Percentiles rank a stretch among this genome's conserved stretches.
Evolutionary conservation across 1,284 basidiomycete genomes (phyloP).

Genomic region (Ceratobasidium theobromae): DNA sequence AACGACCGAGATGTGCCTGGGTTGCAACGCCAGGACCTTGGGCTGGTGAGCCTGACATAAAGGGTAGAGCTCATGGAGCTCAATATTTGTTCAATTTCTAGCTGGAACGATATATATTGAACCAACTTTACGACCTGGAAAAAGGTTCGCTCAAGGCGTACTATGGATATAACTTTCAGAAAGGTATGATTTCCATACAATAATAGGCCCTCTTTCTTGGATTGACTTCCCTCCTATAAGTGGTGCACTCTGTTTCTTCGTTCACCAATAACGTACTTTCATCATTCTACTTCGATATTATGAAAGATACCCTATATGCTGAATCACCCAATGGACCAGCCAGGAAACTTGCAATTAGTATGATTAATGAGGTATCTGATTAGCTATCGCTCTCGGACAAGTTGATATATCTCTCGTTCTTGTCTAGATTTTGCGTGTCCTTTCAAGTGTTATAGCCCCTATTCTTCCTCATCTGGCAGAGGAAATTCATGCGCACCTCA

Average conservation of each 20-base stretch:
- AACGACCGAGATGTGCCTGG: constrained; percentile 39
- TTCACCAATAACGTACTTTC: constrained; percentile 72
- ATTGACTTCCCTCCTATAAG: constrained; percentile 42
- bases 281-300: constrained; percentile 84
- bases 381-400: neutral
- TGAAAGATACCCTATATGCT: constrained; percentile 90
- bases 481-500: constrained; percentile 64
- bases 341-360: constrained; percentile 67
- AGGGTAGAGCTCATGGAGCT: constrained; percentile 15
- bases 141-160: constrained; percentile 68
- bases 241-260: constrained; percentile 60
- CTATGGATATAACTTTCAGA: constrained; percentile 76
- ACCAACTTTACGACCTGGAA: constrained; percentile 78
- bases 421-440: constrained; percentile 63
- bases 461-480: constrained; percentile 91
- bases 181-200: constrained; percentile 56
- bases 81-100: constrained; percentile 41
- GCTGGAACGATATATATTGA: constrained; percentile 85
- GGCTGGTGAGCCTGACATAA: constrained; percentile 55
- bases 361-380: constrained; percentile 69
- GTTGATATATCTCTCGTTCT: neutral
- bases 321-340: constrained; percentile 55
- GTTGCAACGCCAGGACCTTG: constrained; percentile 49
- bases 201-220: neutral
- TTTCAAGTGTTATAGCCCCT: constrained; percentile 79